Evolutionary conservation across 352 stramenopile genomes (phyloP).

Genomic region (Phytophthora macrochlamydospora): DNA sequence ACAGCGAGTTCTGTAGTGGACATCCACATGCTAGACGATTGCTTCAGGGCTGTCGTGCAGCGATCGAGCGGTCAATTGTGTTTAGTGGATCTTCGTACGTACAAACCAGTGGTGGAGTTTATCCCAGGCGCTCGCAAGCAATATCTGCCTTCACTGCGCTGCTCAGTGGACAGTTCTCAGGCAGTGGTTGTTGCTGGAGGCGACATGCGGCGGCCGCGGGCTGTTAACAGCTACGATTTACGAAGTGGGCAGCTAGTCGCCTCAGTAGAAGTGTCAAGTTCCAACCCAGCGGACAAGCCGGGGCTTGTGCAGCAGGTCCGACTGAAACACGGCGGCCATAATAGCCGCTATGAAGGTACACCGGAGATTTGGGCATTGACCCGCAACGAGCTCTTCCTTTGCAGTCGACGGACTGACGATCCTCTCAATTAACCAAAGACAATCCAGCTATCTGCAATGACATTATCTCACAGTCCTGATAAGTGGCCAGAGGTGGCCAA

Average conservation of each 20-base stretch:
- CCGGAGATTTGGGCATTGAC: constrained; percentile 51
- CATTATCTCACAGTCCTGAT: no score
- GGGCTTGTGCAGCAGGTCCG: constrained; percentile 46
- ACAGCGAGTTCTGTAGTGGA: constrained; percentile 32
- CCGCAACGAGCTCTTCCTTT: constrained; percentile 43
- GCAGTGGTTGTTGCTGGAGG: constrained; percentile 44
- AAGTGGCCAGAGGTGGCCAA: background rate
- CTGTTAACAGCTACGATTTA: constrained; percentile 41
- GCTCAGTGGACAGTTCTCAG: constrained; percentile 41
- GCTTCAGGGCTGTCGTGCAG: constrained; percentile 43
- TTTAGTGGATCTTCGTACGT: constrained; percentile 54
- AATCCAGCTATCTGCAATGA: background rate
- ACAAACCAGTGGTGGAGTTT: constrained; percentile 42
- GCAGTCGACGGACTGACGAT: constrained; percentile 17
- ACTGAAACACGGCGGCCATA: constrained; percentile 15
- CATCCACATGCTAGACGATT: constrained; percentile 49
- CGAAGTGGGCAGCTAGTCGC: constrained; percentile 24
- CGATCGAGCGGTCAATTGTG: constrained; percentile 49
- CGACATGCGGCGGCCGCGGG: constrained; percentile 12
- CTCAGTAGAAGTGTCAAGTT: constrained; percentile 22
- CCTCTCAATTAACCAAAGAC: background rate
- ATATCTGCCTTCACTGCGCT: constrained; percentile 43
- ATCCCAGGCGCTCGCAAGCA: constrained; percentile 23
- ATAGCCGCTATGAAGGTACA: constrained; percentile 14
- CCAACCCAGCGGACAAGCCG: constrained; percentile 3